Conservation (phyloP, 306 rosid species). For the Ochetophila trinervis region DNA sequence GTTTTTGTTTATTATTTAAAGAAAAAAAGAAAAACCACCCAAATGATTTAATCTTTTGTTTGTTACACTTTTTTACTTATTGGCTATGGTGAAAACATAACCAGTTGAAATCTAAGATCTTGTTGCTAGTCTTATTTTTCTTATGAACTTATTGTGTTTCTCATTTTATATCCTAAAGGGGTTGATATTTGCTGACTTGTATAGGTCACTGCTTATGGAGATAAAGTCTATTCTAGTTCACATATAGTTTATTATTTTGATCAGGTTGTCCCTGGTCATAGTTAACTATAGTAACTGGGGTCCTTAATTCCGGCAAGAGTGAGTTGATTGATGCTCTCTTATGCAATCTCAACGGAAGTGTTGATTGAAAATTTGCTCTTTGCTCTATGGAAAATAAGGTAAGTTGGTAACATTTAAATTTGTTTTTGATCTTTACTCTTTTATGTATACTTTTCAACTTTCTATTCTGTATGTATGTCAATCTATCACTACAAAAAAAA, state of each 20-base stretch:
- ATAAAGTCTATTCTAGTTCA: slow-evolving; percentile 11
- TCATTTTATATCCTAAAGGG: not conserved
- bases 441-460: not conserved
- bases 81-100: too few species aligned
- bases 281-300: slow-evolving; percentile 83
- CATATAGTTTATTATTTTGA: slow-evolving; percentile 20
- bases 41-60: not conserved
- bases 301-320: slow-evolving; percentile 98
- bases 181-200: not conserved
- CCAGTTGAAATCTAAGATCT: too few species aligned
- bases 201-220: not conserved
- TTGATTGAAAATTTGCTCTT: slow-evolving; percentile 85
- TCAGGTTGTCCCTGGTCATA: slow-evolving; percentile 96
- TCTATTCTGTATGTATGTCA: not conserved
- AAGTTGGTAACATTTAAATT: slow-evolving; percentile 13
- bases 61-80: not conserved
- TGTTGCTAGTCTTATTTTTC: too few species aligned
- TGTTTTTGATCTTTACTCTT: slow-evolving; percentile 5
- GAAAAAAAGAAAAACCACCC: not conserved
- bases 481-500: not conserved
- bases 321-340: slow-evolving; percentile 99
- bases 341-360: slow-evolving; percentile 65
- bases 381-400: slow-evolving; percentile 98
- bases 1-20: too few species aligned
- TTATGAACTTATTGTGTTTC: not conserved